These are phyloP conservation scores for Flaveria trinervia DNA, from an alignment of 129 eudicot species.

Conservation along the genomic window DNA sequence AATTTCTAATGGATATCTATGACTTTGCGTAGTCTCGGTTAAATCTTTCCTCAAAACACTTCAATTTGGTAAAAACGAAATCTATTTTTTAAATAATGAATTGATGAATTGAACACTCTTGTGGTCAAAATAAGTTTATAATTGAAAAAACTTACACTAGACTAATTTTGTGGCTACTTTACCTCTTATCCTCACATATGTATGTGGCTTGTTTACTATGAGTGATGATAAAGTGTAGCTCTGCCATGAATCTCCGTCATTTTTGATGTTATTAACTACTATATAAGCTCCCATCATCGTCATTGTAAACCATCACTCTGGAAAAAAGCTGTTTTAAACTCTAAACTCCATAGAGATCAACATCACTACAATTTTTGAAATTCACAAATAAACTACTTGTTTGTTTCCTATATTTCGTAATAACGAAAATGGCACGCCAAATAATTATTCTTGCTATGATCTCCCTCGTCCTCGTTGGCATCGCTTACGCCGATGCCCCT, in stretches of 20 bases:
- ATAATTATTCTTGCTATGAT: slow-evolving; percentile 35
- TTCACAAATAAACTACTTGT: not conserved
- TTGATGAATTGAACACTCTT: too few species aligned
- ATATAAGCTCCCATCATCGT: not conserved
- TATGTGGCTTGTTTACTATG: slow-evolving; percentile 10
- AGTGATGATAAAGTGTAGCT: slow-evolving; percentile 22
- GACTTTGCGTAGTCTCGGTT: too few species aligned
- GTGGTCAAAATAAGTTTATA: not conserved
- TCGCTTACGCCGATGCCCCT: slow-evolving; percentile 16
- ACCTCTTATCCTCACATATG: slow-evolving; percentile 22
- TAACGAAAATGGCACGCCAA: slow-evolving; percentile 29
- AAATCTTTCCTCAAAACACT: too few species aligned
- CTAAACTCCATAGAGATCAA: not conserved
- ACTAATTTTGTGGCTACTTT: slow-evolving; percentile 25
- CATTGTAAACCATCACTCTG: slow-evolving; percentile 20
- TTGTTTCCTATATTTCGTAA: slow-evolving; percentile 18
- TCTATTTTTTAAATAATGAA: too few species aligned
- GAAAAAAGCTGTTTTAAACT: not conserved
- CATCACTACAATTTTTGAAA: slow-evolving; percentile 8
- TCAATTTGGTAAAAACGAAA: too few species aligned
- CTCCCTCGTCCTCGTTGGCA: slow-evolving; percentile 22
- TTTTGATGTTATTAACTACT: slow-evolving; percentile 6
- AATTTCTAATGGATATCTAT: too few species aligned
- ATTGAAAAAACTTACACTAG: not conserved
- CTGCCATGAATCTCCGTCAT: slow-evolving; percentile 22